Percentiles rank a stretch among this genome's conserved stretches.
Evolutionary conservation across 352 stramenopile species (phyloP).

Genomic region (Pythium periplocum): DNA sequence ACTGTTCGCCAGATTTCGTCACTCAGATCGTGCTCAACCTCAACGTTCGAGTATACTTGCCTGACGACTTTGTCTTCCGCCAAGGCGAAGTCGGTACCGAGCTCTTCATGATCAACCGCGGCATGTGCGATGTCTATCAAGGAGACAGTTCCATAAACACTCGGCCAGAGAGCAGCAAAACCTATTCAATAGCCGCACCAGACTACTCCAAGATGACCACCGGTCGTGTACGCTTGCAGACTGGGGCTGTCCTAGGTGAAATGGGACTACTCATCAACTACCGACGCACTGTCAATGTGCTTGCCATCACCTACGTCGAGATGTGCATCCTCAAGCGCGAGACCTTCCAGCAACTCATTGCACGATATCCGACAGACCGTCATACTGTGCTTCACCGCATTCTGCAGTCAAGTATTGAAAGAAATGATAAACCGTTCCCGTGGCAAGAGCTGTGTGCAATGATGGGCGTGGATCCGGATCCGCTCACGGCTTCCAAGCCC

Average conservation of each 20-base stretch:
- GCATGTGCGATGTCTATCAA: constrained; percentile 27
- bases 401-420: constrained; percentile 17
- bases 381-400: constrained; percentile 20
- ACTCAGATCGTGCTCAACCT: constrained; percentile 55
- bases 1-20: constrained; percentile 55
- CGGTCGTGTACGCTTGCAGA: neutral
- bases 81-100: constrained; percentile 49
- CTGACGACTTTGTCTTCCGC: constrained; percentile 68
- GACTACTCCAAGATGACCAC: too few species aligned
- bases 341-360: constrained; percentile 26
- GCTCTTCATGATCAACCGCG: constrained; percentile 70
- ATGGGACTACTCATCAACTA: constrained; percentile 45
- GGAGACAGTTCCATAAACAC: too few species aligned
- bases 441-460: constrained; percentile 18
- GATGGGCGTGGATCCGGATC: constrained; percentile 1
- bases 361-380: constrained; percentile 23
- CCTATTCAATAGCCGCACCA: too few species aligned
- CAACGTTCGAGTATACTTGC: constrained; percentile 57
- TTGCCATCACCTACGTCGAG: constrained; percentile 30
- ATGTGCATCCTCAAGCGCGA: constrained; percentile 30
- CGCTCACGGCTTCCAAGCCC: constrained; percentile 3
- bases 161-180: neutral
- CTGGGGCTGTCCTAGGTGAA: constrained; percentile 34
- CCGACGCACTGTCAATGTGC: constrained; percentile 25
- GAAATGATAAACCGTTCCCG: constrained; percentile 10